Evolutionary conservation across 306 rosid species (phyloP), one percentile per base, ranked within the genome.

Genomic region (Quercus bicolor): DNA sequence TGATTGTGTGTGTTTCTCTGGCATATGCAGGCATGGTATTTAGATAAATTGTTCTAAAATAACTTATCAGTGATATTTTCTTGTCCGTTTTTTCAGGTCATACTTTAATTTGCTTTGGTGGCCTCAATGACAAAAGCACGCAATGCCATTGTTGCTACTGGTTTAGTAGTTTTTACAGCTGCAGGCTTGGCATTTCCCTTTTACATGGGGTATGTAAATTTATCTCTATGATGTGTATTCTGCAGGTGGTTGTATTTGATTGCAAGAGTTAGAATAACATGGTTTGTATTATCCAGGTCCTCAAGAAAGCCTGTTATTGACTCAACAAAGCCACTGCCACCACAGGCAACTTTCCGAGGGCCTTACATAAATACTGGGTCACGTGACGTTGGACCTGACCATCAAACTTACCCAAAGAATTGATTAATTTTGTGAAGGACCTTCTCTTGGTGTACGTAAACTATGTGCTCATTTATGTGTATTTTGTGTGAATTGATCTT

Each of bases 311-410:
- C 98, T 51, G 98, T 91, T 45, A 93, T 96, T 74, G 98, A 96
- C 61, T 83, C 98, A 59, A 69, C 96, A 73, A 93, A 87, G 87
- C 94, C 98, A 3, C 87, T 91, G 37, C 80, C 99, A 33, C 98
- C 97, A 2, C 99, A 96, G 82, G 97, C 99, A 52, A 95, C 98
- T 20, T 93, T 90, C 75, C 93, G 97, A 86, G 99, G 99, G 75
- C 99, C 99, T 60, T 95, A 93, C 57, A 89, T 95, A 18, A 93
- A 96, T 88, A 96, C 99, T 0, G 97, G 98, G 11, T 96, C 99
- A 0, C 94, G 92, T 6, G 99, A 93, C 1, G 68, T 96, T 60
- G 97, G 99, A 79, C 98, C 98, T 1, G 97, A 91, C 81, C 84
- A 79, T 72, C 88, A 64, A 53, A 80, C 87, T 33, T 88, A 87